Evolutionary conservation across 257 asterid genomes (phyloP).

Genomic region (Solanum habrochaites): DNA sequence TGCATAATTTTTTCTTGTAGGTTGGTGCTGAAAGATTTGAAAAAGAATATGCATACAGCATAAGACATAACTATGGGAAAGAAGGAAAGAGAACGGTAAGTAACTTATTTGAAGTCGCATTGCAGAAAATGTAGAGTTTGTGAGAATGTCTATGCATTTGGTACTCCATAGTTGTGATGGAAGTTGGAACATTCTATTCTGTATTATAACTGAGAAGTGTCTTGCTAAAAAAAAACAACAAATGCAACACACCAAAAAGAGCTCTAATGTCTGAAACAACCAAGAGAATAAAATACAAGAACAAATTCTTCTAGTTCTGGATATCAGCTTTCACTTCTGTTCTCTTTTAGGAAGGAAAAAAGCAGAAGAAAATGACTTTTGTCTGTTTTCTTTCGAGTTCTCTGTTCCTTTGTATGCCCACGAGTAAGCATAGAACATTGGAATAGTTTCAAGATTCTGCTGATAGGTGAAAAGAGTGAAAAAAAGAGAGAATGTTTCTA

Average conservation of each 20-base stretch:
- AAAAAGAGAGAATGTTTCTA: neutral
- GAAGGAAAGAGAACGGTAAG: constrained; percentile 97
- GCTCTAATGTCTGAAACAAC: neutral
- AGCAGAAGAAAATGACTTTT: neutral
- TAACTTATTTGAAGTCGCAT: neutral
- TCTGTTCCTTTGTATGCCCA: neutral
- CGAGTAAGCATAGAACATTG: neutral
- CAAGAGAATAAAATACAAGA: neutral
- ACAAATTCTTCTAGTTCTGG: neutral
- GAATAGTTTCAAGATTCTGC: neutral
- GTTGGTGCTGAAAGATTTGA: constrained; percentile 93
- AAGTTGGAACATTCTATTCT: neutral
- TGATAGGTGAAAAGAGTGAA: neutral
- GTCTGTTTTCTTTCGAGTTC: neutral
- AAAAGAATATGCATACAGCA: constrained; percentile 83
- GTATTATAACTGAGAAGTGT: neutral
- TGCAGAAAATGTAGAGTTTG: neutral
- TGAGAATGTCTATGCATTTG: neutral
- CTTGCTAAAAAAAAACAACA: neutral
- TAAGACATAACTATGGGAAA: constrained; percentile 94
- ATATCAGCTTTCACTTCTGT: neutral
- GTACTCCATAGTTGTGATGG: neutral
- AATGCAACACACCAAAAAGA: neutral
- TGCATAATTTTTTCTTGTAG: constrained; percentile 24
- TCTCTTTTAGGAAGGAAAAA: neutral